These are phyloP conservation scores for Naematelia aurantialba DNA, from an alignment of 768 basidiomycete genomes.

Conservation along the genomic window DNA sequence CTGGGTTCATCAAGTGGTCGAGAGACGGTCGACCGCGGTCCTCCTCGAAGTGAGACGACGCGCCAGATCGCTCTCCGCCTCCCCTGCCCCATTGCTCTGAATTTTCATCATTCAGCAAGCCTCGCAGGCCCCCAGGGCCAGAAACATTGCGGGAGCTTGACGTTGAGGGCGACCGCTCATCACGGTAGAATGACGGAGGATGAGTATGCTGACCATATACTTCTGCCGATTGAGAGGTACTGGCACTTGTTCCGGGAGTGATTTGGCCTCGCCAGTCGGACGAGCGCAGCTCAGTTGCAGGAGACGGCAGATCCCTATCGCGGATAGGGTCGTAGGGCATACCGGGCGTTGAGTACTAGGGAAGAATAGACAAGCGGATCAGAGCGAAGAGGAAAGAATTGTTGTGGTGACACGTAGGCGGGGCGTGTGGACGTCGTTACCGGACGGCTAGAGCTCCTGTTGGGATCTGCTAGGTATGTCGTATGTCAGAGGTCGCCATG, in stretches of 20 bases:
- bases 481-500: no score
- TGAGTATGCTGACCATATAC: neutral
- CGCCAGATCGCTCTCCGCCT: conserved; percentile 11
- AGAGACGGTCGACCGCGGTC: conserved; percentile 17
- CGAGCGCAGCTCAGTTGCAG: conserved; percentile 14
- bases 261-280: neutral
- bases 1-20: conserved; percentile 22
- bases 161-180: conserved; percentile 12
- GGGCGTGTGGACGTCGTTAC: conserved; percentile 7
- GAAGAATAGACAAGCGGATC: conserved; percentile 10
- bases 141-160: conserved; percentile 6
- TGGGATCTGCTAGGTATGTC: no score
- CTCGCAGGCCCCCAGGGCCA: conserved; percentile 28
- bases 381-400: conserved; percentile 30
- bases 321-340: conserved; percentile 49
- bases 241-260: conserved; percentile 10
- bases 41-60: conserved; percentile 13
- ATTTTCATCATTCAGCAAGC: conserved; percentile 31
- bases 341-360: neutral
- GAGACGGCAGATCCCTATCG: conserved; percentile 41
- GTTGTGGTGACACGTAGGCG: conserved; percentile 40
- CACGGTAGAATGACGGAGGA: conserved; percentile 17
- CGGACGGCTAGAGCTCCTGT: no score
- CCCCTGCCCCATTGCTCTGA: conserved; percentile 13
- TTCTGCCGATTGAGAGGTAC: neutral